Evolutionary conservation across 768 basidiomycete species (phyloP).

Genomic region (Trametes cingulata): DNA sequence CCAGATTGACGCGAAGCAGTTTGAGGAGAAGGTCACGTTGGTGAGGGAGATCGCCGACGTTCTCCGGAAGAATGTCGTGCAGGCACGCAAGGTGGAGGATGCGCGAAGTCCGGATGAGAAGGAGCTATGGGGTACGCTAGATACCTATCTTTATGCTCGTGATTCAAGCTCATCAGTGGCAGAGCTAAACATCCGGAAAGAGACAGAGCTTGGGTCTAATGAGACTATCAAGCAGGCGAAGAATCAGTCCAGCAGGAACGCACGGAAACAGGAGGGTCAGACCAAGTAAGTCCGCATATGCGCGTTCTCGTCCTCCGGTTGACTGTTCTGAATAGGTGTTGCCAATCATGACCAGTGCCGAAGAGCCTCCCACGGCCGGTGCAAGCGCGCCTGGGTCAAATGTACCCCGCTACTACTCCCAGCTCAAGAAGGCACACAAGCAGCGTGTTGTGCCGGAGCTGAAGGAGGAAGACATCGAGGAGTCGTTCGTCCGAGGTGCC

Average conservation of each 20-base stretch:
- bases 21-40: slow-evolving; percentile 56
- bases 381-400: slow-evolving; percentile 18
- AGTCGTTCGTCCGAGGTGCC: slow-evolving; percentile 82
- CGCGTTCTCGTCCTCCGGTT: neutral
- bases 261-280: slow-evolving; percentile 37
- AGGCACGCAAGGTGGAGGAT: slow-evolving; percentile 56
- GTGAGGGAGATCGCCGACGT: slow-evolving; percentile 73
- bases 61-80: slow-evolving; percentile 82
- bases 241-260: slow-evolving; percentile 50
- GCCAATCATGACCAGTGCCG: slow-evolving; percentile 30
- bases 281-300: slow-evolving; percentile 16
- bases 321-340: slow-evolving; percentile 28
- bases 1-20: slow-evolving; percentile 46
- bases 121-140: slow-evolving; percentile 59
- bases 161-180: neutral
- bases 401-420: slow-evolving; percentile 56
- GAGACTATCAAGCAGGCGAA: slow-evolving; percentile 67
- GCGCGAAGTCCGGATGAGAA: slow-evolving; percentile 34
- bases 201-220: slow-evolving; percentile 89
- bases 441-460: slow-evolving; percentile 66
- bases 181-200: slow-evolving; percentile 73
- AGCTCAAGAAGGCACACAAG: slow-evolving; percentile 69
- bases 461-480: slow-evolving; percentile 80
- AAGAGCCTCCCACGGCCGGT: slow-evolving; percentile 14
- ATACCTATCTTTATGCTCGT: neutral